Evolutionary conservation across 2,329 filamentous ascomycete genomes (phyloP).

Genomic region (Pyrenochaeta sp.): DNA sequence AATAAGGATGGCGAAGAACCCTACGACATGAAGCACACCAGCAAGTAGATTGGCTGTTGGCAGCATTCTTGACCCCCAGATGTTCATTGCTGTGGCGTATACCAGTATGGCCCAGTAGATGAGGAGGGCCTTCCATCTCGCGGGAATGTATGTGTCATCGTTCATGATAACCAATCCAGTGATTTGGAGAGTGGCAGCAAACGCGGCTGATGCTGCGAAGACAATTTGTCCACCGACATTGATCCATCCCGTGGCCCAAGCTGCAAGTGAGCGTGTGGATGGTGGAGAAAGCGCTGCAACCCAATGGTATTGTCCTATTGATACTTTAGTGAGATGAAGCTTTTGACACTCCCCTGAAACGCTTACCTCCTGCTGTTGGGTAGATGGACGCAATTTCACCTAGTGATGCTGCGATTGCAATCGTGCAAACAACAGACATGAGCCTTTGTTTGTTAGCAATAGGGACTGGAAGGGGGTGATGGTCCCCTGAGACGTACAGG

Average conservation of each 20-base stretch:
- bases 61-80: slow-evolving; percentile 52
- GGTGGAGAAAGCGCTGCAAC: slow-evolving; percentile 51
- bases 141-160: slow-evolving; percentile 50
- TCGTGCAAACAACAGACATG: slow-evolving; percentile 59
- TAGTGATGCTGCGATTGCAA: slow-evolving; percentile 73
- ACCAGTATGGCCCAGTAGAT: slow-evolving; percentile 57
- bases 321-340: neutral
- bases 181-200: slow-evolving; percentile 55
- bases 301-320: slow-evolving; percentile 58
- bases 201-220: slow-evolving; percentile 58
- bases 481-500: slow-evolving; percentile 37
- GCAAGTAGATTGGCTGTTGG: slow-evolving; percentile 49
- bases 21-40: slow-evolving; percentile 25
- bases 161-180: slow-evolving; percentile 57
- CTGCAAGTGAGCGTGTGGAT: slow-evolving; percentile 45
- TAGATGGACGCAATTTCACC: slow-evolving; percentile 77
- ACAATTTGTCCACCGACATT: slow-evolving; percentile 58
- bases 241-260: slow-evolving; percentile 55
- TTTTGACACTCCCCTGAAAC: slow-evolving; percentile 38
- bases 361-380: slow-evolving; percentile 71
- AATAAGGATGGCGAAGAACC: slow-evolving; percentile 24
- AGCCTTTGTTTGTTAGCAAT: slow-evolving; percentile 40
- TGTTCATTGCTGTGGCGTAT: slow-evolving; percentile 53
- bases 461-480: neutral
- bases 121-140: slow-evolving; percentile 58